Base-by-base conservation (phyloP, 345 rosid species). In the Litchi chinensis region DNA sequence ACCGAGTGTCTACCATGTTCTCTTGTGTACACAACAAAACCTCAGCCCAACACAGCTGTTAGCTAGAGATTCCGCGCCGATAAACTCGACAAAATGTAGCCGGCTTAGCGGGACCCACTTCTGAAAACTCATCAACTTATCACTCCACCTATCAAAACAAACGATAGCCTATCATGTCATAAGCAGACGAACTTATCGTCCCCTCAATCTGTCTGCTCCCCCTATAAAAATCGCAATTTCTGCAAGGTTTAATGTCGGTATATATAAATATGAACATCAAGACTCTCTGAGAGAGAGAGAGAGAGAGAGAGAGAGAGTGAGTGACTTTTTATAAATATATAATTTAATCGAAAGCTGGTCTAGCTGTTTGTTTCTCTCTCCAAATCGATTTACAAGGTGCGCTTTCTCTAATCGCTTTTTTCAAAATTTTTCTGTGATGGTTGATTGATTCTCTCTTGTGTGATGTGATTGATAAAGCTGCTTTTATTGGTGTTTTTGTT, bases 51-150 rank as follows among this genome's bases (percentile, higher is more conserved):
- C 24, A 85, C 85, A 87, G 92, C 87, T 91, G 92, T 87, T 85
- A 85, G 89, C 89, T 85, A 39, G 81, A 77, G 89, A 89, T 87
- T 92, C 92, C 90, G 90, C 88, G 95, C 94, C 94, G 97, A 90
- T 80, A 79, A 84, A 81, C 85, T 88, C 74, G 88, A 89, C 86
- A 87, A 90, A 77, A 41, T 12, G 81, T 66, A 91, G 95, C 90
- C 95, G 97, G 98, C 90, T 90, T 76, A 82, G 86, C 76, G 81
- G 90, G 85, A 73, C 83, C 88, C 67, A 75, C 89, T 77, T 83
- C 83, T 86, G 5, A 89, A 82, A 83, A 77, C 75, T 0, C 0
- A 0, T 0, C 0, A 0, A 0, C 71, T 10, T 86, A 84, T 91
- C 74, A 12, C 0, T 0, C 12, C 0, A 0, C 6, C 73, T 86